Percentiles rank a stretch among this genome's conserved stretches.
Evolutionary conservation across 139 green algal species (phyloP).

Genomic region (Mesostigma viride): DNA sequence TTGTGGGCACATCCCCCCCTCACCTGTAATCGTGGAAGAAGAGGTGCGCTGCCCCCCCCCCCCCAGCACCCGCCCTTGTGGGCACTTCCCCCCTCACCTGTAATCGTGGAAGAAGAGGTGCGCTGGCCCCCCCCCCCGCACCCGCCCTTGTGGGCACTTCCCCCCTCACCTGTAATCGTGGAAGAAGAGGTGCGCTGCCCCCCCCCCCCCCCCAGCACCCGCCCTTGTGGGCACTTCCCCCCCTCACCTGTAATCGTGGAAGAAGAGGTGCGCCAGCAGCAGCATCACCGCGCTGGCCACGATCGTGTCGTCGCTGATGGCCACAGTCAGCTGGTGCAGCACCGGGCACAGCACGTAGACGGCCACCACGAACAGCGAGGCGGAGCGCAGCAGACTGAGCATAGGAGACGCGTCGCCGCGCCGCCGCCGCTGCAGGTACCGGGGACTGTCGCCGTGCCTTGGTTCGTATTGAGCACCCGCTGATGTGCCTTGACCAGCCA

Average conservation of each 20-base stretch:
- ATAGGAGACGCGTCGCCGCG: neutral
- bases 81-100: conserved; percentile 41
- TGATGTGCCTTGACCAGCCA: too few relatives aligned
- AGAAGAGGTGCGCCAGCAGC: conserved; percentile 60
- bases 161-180: conserved; percentile 86
- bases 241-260: conserved; percentile 85
- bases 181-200: conserved; percentile 67
- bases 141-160: conserved; percentile 26
- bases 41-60: too few relatives aligned
- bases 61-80: too few relatives aligned
- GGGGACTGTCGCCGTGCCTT: too few relatives aligned
- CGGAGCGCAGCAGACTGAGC: neutral
- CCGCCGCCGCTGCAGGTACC: too few relatives aligned
- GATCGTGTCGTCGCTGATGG: conserved; percentile 67
- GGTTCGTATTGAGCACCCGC: too few relatives aligned
- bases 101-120: conserved; percentile 84
- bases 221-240: conserved; percentile 26
- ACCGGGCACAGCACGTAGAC: conserved; percentile 64
- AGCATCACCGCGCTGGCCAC: conserved; percentile 46
- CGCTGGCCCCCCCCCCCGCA: too few relatives aligned
- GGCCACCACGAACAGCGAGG: conserved; percentile 28
- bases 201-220: too few relatives aligned
- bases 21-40: conserved; percentile 79
- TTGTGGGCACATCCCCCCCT: conserved; percentile 29
- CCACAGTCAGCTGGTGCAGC: conserved; percentile 56